Conservation (phyloP, 805 yeast genomes). For the Spathaspora gorwiae region DNA sequence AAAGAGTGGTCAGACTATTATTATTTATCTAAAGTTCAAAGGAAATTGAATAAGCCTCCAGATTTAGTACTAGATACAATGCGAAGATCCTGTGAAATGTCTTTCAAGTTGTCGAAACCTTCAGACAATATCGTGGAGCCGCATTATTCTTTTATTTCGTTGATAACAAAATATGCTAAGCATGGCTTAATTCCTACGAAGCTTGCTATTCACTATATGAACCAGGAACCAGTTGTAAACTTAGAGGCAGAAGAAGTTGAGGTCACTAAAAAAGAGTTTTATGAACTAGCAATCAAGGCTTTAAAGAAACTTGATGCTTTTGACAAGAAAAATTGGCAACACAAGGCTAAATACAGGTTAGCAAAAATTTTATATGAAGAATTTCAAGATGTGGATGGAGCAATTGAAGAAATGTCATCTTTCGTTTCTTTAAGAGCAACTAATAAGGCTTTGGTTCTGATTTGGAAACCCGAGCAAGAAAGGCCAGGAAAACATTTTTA, state of each 20-base stretch:
- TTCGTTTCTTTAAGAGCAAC: conserved; percentile 63
- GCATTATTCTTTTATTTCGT: conserved; percentile 59
- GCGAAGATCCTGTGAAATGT: conserved; percentile 40
- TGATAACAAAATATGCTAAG: conserved; percentile 53
- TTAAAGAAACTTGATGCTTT: conserved; percentile 44
- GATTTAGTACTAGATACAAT: conserved; percentile 37
- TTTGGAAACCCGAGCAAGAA: conserved; percentile 93
- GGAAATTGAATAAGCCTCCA: conserved; percentile 40
- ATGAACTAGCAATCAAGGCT: conserved; percentile 37
- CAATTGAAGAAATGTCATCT: conserved; percentile 59
- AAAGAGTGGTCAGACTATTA: conserved; percentile 61
- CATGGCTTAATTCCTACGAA: conserved; percentile 25
- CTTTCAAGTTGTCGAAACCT: conserved; percentile 32
- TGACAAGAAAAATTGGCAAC: conserved; percentile 92
- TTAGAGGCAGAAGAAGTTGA: conserved; percentile 2
- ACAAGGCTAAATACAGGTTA: conserved; percentile 69
- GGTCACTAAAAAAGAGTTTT: conserved; percentile 23
- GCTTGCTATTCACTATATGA: conserved; percentile 38
- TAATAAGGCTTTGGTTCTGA: conserved; percentile 68
- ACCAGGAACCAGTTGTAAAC: conserved; percentile 27
- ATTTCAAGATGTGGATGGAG: conserved; percentile 46
- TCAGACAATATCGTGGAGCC: conserved; percentile 71
- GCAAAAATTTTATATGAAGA: conserved; percentile 60
- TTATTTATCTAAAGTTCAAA: conserved; percentile 53
- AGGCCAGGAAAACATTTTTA: conserved; percentile 90